These are phyloP conservation scores for Dipteronia dyeriana DNA, from an alignment of 345 rosid species.

Conservation along the genomic window DNA sequence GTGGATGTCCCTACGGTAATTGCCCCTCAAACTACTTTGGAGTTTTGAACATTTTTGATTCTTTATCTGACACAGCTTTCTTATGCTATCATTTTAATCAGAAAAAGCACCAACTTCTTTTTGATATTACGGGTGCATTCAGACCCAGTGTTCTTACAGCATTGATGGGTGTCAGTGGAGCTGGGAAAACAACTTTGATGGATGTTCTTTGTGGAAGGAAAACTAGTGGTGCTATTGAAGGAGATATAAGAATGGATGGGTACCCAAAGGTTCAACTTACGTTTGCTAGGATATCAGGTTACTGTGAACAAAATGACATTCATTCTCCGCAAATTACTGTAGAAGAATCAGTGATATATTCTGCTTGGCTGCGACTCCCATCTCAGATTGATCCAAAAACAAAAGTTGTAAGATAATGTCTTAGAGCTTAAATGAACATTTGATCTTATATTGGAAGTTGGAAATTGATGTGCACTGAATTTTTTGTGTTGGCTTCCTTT, in stretches of 20 bases:
- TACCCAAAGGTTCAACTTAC: constrained; percentile 44
- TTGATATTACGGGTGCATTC: constrained; percentile 20
- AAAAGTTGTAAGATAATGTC: constrained; percentile 31
- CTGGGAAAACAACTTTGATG: constrained; percentile 55
- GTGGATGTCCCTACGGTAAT: constrained; percentile 45
- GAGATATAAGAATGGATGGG: constrained; percentile 49
- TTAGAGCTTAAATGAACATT: too few species aligned
- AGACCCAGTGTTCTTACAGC: constrained; percentile 51
- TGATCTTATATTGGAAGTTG: neutral
- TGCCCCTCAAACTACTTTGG: neutral
- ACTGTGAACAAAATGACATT: constrained; percentile 47
- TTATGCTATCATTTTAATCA: neutral
- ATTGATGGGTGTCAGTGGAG: constrained; percentile 56
- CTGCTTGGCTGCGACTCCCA: constrained; percentile 51
- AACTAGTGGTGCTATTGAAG: constrained; percentile 39
- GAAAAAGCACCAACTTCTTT: constrained; percentile 35
- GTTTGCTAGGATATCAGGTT: constrained; percentile 52
- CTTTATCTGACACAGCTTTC: neutral
- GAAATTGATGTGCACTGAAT: neutral
- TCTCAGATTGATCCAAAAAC: constrained; percentile 35
- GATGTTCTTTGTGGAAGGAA: constrained; percentile 56
- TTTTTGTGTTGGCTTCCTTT: neutral
- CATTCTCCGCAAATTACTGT: constrained; percentile 49
- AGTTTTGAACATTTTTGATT: neutral
- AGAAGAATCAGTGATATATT: constrained; percentile 45